These are phyloP conservation scores for Chalciporus sphaerocephalus DNA, from an alignment of 768 basidiomycete genomes.

Conservation along the genomic window DNA sequence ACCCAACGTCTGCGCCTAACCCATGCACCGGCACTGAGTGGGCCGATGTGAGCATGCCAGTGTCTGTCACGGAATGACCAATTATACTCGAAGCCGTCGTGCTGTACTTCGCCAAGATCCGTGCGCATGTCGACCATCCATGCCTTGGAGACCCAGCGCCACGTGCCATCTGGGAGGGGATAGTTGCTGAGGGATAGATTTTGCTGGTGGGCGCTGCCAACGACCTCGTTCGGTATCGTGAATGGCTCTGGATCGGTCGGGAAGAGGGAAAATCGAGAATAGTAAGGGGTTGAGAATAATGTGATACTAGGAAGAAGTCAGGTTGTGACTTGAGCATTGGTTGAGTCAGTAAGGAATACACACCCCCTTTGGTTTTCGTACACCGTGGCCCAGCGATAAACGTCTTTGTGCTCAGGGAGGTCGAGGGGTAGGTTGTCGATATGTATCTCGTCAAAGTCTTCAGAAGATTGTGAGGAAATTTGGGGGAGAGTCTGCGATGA, in stretches of 20 bases:
- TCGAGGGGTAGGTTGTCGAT: constrained; percentile 27
- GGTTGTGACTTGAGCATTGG: neutral
- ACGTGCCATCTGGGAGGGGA: constrained; percentile 73
- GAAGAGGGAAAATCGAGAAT: constrained; percentile 65
- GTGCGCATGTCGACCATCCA: constrained; percentile 92
- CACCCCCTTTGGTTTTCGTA: constrained; percentile 86
- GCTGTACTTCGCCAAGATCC: constrained; percentile 67
- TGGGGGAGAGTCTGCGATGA: neutral
- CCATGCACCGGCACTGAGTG: constrained; percentile 61
- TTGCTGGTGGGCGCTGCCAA: constrained; percentile 44
- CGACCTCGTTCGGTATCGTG: constrained; percentile 48
- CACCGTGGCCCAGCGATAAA: constrained; percentile 72
- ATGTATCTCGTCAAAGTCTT: constrained; percentile 26
- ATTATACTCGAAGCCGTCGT: constrained; percentile 86
- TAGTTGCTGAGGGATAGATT: constrained; percentile 57
- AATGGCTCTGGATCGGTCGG: constrained; percentile 72
- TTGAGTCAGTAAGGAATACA: constrained; percentile 14
- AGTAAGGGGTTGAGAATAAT: constrained; percentile 67
- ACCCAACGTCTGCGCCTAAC: constrained; percentile 81
- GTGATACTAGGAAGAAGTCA: constrained; percentile 44
- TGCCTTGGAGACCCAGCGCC: constrained; percentile 73
- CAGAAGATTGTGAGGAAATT: neutral
- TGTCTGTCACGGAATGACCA: constrained; percentile 63
- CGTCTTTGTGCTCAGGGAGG: constrained; percentile 39
- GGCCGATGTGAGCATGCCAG: constrained; percentile 64